Evolutionary conservation across 768 basidiomycete genomes (phyloP).

Genomic region (Inosperma sp.): DNA sequence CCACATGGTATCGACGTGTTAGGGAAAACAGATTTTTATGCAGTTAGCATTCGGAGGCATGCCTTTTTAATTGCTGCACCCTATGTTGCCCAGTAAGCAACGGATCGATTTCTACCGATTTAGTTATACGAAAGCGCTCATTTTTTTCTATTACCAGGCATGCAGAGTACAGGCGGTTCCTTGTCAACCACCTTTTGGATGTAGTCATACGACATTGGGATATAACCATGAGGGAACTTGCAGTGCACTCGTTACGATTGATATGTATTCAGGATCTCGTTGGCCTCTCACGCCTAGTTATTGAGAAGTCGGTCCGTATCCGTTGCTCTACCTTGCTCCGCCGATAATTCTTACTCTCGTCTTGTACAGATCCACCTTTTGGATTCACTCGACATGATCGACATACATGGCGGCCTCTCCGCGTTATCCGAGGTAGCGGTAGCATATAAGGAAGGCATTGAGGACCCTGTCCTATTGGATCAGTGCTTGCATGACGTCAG

Average conservation of each 20-base stretch:
- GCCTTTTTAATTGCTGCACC: constrained; percentile 84
- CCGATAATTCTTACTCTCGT: background rate
- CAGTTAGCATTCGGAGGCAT: constrained; percentile 79
- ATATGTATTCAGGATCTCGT: constrained; percentile 61
- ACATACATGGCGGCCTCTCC: constrained; percentile 79
- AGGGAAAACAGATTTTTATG: constrained; percentile 90
- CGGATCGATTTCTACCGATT: background rate
- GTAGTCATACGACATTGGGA: constrained; percentile 91
- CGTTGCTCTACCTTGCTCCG: too few relatives aligned
- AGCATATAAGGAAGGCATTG: constrained; percentile 42
- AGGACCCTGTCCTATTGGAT: constrained; percentile 31
- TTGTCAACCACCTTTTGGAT: constrained; percentile 70
- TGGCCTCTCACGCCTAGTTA: constrained; percentile 46
- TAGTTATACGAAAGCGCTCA: constrained; percentile 3
- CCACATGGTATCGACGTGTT: constrained; percentile 93
- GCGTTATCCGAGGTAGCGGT: constrained; percentile 68
- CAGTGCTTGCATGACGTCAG: constrained; percentile 45
- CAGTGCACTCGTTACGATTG: constrained; percentile 65
- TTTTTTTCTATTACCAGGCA: constrained; percentile 48
- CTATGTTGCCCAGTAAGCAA: constrained; percentile 77
- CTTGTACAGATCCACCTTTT: constrained; percentile 48
- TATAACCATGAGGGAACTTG: constrained; percentile 67
- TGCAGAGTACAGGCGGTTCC: constrained; percentile 60
- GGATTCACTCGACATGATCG: constrained; percentile 58
- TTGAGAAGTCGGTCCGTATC: constrained; percentile 45